Conservation (phyloP, 306 rosid species). For the Vicia sativa region DNA sequence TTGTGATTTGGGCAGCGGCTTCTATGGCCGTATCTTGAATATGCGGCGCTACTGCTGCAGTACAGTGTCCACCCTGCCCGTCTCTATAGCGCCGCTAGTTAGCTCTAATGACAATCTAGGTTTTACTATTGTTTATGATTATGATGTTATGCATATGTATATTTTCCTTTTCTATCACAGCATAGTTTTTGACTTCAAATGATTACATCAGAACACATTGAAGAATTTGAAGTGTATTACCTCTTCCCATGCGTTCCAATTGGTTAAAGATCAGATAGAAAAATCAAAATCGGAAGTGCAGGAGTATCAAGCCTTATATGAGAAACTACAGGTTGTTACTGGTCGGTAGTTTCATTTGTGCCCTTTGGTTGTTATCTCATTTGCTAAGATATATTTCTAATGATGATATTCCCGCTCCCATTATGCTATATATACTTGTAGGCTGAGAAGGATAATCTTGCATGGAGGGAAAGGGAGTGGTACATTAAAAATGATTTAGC, state of each 20-base stretch:
- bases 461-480: conserved; percentile 88
- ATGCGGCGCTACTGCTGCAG: neutral
- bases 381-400: conserved; percentile 39
- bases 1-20: conserved; percentile 4
- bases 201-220: conserved; percentile 64
- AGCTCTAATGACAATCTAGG: neutral
- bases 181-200: conserved; percentile 36
- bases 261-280: conserved; percentile 78
- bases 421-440: conserved; percentile 45
- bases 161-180: conserved; percentile 14
- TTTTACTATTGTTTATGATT: conserved; percentile 11
- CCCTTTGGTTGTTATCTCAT: conserved; percentile 37
- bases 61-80: neutral
- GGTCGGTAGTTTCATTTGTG: conserved; percentile 79
- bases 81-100: neutral
- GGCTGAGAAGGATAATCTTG: conserved; percentile 92
- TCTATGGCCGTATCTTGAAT: neutral
- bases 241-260: conserved; percentile 66
- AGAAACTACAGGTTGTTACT: conserved; percentile 98
- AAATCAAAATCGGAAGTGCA: conserved; percentile 69
- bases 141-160: conserved; percentile 3
- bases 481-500: conserved; percentile 75
- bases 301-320: conserved; percentile 66
- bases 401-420: conserved; percentile 22
- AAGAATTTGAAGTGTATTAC: conserved; percentile 74